A percentile compares a stretch with the other conserved stretches of the same genome.
phyloP scores from a whole-genome alignment of 495 filamentous ascomycete species.

The Neohortaea acidophila region DNA sequence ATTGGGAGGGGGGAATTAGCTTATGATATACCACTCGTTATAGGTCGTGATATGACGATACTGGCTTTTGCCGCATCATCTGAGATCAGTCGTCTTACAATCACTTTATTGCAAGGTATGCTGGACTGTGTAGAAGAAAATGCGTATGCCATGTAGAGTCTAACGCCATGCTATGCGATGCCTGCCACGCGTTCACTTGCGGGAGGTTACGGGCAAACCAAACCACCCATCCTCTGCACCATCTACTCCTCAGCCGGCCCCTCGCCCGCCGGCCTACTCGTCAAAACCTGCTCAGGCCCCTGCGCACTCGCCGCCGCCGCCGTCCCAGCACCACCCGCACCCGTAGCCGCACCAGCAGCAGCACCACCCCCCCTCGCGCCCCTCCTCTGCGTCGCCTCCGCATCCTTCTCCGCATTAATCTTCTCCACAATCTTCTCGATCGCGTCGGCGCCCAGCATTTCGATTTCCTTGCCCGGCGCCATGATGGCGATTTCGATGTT shows the following conservation, averaged over 20 bases:
- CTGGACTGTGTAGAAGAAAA: too few species aligned
- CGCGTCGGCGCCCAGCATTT: constrained; percentile 89
- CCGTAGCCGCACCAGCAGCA: constrained; percentile 1
- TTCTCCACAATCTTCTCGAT: constrained; percentile 94
- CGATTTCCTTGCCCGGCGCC: constrained; percentile 79
- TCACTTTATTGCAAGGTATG: too few species aligned
- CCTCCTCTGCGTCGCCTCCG: constrained; percentile 96
- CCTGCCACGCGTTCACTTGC: too few species aligned
- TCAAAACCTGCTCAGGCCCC: constrained; percentile 12
- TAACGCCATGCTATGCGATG: constrained; percentile 1
- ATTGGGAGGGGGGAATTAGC: too few species aligned
- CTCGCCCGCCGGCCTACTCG: constrained; percentile 16
- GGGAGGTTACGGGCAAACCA: too few species aligned
- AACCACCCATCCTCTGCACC: not conserved
- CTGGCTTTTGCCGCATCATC: too few species aligned
- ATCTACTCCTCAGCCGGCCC: constrained; percentile 1
- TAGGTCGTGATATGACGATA: too few species aligned
- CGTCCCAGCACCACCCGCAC: not conserved
- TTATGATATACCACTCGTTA: too few species aligned
- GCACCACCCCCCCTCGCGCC: constrained; percentile 19
- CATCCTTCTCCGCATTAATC: constrained; percentile 98
- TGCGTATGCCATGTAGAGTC: not conserved
- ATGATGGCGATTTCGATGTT: constrained; percentile 99
- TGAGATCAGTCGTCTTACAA: too few species aligned
- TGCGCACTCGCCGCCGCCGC: too few species aligned